Base-by-base conservation (phyloP, 139 green algal genomes). In the Chlorella sorokiniana region DNA sequence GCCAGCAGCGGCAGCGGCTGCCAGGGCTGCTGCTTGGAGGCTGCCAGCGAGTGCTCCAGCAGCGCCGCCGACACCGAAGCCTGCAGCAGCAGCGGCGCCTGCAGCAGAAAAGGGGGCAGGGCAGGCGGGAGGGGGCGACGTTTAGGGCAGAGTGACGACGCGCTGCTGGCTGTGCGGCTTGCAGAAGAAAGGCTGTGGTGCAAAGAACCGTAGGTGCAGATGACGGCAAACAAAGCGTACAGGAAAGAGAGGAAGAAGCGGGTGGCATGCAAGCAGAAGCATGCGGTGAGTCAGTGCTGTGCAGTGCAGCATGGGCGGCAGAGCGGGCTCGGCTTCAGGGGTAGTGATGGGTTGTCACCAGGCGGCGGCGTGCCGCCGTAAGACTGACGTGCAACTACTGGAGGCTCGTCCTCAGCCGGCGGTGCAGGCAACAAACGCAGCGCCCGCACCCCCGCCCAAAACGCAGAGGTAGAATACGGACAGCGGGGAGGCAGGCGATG, bases 301-400 rank as follows among this genome's bases (percentile, higher is more conserved):
- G 16, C 16, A 25, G 16, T 59, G 52, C 33, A 77, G 18, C 8
- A 77, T 33, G 8, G 22, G n/a, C n/a, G n/a, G n/a, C n/a, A n/a
- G n/a, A n/a, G n/a, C n/a, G n/a, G n/a, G n/a, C n/a, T n/a, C n/a
- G 35, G 41, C 69, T 48, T 76, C 48, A 16, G 48, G 16, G 48
- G 16, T 59, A 59, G 48, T 68, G 8, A 33, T 68, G 61, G 61
- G 14, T 68, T 40, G 29, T 40, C 25, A 68, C 25, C 27, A 68
- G 29, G 61, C 29, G 27, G 61, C 11, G 27, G 20, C 11, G 29
- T 14, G 22, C 25, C 33, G 9, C 10, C 35, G 40, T 93, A 84
- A 89, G 90, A 85, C 89, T 94, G 90, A 93, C 90, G 90, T 94
- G 90, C 90, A 94, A 93, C 91, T 38, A 52, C 59, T 42, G 29